Evolutionary conservation across 2,329 filamentous ascomycete genomes (phyloP), one percentile per base, ranked within the genome.

Genomic region (Blastomyces silverae): DNA sequence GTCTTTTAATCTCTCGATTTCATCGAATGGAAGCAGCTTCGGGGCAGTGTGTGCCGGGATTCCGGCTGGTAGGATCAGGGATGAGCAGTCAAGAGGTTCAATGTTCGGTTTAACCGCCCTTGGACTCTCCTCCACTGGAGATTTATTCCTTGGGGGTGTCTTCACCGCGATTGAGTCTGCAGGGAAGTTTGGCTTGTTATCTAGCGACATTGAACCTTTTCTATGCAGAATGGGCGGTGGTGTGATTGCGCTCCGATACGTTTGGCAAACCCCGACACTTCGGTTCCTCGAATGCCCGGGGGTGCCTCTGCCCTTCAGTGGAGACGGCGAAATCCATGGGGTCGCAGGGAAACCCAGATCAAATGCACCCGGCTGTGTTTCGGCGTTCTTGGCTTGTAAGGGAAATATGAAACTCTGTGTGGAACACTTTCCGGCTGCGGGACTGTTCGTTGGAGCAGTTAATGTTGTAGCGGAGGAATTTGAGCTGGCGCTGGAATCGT

Each of bases 1-100:
- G 20, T 66, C 59, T 60, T 67, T 68, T 44, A 73, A 46, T 44
- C 61, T 67, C 46, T 70, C 68, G 20, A 72, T 67, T 50, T 73
- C 71, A 7, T 62, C 59, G 4, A 64, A 48, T 25, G 67, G 62
- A 48, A 73, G 65, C 15, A 67, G 58, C 15, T 48, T 63, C 3
- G 61, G 64, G 10, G 71, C 71, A 37, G 69, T 68, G n/a, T 62
- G 46, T 13, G 69, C 62, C 15, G 64, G 66, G 44, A 69, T 62
- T 11, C 71, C 71, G 8, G 61, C 57, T 56, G 71, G 71, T 31
- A 73, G 57, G 34, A 58, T 63, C 11, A 62, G 58, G 50, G 46
- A 56, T 52, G 61, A 37, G 62, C 65, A 25, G 48, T 48, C 65
- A 13, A 50, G 8, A 22, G 50, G 15, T 13, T 57, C 42, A 52